A percentile compares a stretch with the other conserved stretches of the same genome.
Conservation (phyloP, 2,329 filamentous ascomycete species). For the Sclerotinia subarctica region DNA sequence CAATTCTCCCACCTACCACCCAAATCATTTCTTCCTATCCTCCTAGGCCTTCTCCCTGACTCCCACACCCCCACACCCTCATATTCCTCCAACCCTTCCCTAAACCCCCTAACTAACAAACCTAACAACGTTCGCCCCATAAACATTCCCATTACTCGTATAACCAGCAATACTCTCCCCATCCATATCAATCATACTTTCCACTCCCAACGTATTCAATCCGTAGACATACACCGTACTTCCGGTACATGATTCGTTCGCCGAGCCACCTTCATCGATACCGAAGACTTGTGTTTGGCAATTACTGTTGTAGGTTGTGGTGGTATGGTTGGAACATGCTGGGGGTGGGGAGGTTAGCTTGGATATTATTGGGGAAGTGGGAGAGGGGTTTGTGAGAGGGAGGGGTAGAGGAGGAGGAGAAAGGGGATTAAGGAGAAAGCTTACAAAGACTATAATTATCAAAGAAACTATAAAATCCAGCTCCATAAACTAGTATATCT, state of each 20-base stretch:
- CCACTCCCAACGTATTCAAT: conserved; percentile 28
- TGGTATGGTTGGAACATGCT: conserved; percentile 24
- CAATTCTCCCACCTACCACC: too few species aligned
- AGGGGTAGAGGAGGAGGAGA: not conserved
- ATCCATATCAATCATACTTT: conserved; percentile 28
- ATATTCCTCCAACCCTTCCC: too few species aligned
- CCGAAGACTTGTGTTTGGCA: conserved; percentile 30
- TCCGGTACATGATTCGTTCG: not conserved
- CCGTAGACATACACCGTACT: conserved; percentile 26
- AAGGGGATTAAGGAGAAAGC: not conserved
- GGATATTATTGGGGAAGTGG: not conserved
- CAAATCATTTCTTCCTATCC: too few species aligned
- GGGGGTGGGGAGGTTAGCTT: not conserved
- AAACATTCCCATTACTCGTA: conserved; percentile 26
- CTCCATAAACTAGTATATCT: conserved; percentile 51
- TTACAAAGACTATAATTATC: conserved; percentile 47
- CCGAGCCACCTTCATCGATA: conserved; percentile 24
- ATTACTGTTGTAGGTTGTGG: conserved; percentile 21
- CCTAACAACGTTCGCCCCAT: conserved; percentile 25
- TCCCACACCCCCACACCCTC: too few species aligned
- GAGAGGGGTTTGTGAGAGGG: too few species aligned
- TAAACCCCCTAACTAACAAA: conserved; percentile 20
- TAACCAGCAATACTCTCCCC: conserved; percentile 22
- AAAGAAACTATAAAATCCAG: conserved; percentile 59
- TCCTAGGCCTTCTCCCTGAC: not conserved